A percentile compares a stretch with the other conserved stretches of the same genome.
Conservation (phyloP, 2,329 filamentous ascomycete species). For the Xylariaceae sp. region DNA sequence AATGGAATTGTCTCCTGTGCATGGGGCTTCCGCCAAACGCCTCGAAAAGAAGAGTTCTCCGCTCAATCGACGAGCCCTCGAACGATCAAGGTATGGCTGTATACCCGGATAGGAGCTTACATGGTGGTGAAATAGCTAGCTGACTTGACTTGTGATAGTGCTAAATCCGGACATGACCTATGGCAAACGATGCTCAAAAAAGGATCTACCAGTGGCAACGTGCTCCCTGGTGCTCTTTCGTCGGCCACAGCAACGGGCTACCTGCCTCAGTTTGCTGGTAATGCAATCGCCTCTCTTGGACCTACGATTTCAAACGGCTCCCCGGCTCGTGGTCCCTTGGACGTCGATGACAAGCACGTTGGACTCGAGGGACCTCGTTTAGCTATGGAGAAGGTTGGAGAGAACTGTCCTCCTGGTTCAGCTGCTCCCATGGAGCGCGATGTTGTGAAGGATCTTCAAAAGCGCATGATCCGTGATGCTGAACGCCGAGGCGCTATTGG, state of each 20-base stretch:
- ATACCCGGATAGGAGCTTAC: background rate
- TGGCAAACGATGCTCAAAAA: slow-evolving; percentile 49
- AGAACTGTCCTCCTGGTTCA: slow-evolving; percentile 41
- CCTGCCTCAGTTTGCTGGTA: slow-evolving; percentile 47
- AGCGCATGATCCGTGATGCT: slow-evolving; percentile 31
- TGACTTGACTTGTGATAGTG: slow-evolving; percentile 28
- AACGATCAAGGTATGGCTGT: slow-evolving; percentile 30
- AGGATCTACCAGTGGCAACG: slow-evolving; percentile 43
- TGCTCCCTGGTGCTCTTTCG: slow-evolving; percentile 44
- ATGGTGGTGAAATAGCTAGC: slow-evolving; percentile 6
- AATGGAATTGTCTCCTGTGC: slow-evolving; percentile 12
- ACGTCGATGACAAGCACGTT: slow-evolving; percentile 23
- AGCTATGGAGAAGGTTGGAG: slow-evolving; percentile 35
- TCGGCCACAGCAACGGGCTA: slow-evolving; percentile 50
- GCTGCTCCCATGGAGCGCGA: slow-evolving; percentile 31
- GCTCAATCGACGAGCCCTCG: slow-evolving; percentile 21
- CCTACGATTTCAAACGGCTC: slow-evolving; percentile 37
- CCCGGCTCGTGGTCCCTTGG: slow-evolving; percentile 27
- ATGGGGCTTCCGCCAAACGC: slow-evolving; percentile 10
- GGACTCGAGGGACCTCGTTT: slow-evolving; percentile 22
- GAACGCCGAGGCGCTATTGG: slow-evolving; percentile 30
- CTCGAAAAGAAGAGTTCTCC: slow-evolving; percentile 20
- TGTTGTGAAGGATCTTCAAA: slow-evolving; percentile 27
- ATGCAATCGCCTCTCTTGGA: slow-evolving; percentile 47
- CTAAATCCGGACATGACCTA: slow-evolving; percentile 40